These are phyloP conservation scores for Pseudogymnoascus sp. DNA, from an alignment of 2,329 filamentous ascomycete species.

Conservation along the genomic window DNA sequence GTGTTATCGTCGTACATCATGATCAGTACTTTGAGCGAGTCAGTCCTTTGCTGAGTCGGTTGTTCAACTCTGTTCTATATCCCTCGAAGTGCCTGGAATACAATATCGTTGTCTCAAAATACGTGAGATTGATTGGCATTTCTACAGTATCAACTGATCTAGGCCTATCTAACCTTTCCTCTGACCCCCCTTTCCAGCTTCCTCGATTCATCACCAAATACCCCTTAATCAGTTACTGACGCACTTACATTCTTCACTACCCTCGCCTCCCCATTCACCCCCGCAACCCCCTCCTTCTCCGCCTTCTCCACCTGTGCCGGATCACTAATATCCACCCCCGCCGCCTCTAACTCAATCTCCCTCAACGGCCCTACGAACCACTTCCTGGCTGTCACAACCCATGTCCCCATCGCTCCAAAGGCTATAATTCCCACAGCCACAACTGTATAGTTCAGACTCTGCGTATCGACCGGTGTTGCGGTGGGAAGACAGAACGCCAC, in stretches of 20 bases:
- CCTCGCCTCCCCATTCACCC: background rate
- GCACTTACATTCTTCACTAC: background rate
- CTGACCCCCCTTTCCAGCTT: background rate
- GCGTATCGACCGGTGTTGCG: conserved; percentile 47
- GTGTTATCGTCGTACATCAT: background rate
- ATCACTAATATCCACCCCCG: conserved; percentile 43
- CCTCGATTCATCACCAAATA: background rate
- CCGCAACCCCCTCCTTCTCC: background rate
- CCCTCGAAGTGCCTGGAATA: background rate
- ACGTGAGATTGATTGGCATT: background rate
- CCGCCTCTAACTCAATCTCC: conserved; percentile 45
- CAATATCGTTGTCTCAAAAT: background rate
- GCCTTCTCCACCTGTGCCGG: conserved; percentile 18
- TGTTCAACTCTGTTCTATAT: background rate
- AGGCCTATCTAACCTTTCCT: background rate
- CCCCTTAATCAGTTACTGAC: background rate
- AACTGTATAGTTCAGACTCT: conserved; percentile 54
- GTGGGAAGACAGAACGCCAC: conserved; percentile 53
- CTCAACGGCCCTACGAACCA: conserved; percentile 53
- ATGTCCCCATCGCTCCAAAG: conserved; percentile 41
- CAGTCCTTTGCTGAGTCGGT: background rate
- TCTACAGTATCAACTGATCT: background rate
- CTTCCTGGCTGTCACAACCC: conserved; percentile 46
- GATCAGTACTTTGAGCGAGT: background rate
- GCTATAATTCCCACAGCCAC: conserved; percentile 54